Base-by-base conservation (phyloP, 768 basidiomycete species). In the Grammothele lineata region DNA sequence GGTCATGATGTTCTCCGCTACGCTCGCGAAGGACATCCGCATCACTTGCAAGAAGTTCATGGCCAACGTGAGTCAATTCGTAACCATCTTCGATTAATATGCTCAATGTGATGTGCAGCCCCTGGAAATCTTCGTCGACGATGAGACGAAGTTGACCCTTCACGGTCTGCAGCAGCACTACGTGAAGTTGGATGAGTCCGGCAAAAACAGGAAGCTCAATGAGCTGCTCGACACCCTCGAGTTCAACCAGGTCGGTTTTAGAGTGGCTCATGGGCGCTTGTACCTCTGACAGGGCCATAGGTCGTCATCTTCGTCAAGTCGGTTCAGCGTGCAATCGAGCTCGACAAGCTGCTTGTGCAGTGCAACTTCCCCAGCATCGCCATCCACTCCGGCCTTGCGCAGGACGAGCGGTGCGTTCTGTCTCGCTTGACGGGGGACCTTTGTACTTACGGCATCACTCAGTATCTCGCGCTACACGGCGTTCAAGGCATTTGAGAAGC, bases 1-100 rank as follows among this genome's bases (percentile, higher is more conserved):
- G 77, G 96, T 99, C 57, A 99, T 99, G 96, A 99, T 99, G 96
- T 99, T 99, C 77, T 95, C 92, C 60, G 96, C 96, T 33, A 99
- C 96, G 1, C 72, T 99, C 51, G 83, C 92, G 47, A 98, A 99
- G 75, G 96, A 98, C 56, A 95, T 99, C 48, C 80, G 96, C 47
- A 78, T 85, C 6, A 98, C 96, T 0, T 99, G 96, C 82, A 98
- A 98, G 74, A 98, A 99, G 66, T 99, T 99, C 68, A 99, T 99
- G 96, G 89, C 90, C 25, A 95, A 91, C 64, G 96, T 97, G 60
- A 54, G 93, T 78, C 59, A 99, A 96, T 96, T 96, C 23, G 82
- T 99, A 33, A 96, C 99, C 70, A 98, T 99, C 51, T 99, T 98
- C 65, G 94, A 99, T 38, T 96, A 99, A 58, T 96, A 99, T 62